Percentiles rank a stretch among this genome's conserved stretches.
Conservation (phyloP, 805 yeast species). For the Candida xyloterini region DNA sequence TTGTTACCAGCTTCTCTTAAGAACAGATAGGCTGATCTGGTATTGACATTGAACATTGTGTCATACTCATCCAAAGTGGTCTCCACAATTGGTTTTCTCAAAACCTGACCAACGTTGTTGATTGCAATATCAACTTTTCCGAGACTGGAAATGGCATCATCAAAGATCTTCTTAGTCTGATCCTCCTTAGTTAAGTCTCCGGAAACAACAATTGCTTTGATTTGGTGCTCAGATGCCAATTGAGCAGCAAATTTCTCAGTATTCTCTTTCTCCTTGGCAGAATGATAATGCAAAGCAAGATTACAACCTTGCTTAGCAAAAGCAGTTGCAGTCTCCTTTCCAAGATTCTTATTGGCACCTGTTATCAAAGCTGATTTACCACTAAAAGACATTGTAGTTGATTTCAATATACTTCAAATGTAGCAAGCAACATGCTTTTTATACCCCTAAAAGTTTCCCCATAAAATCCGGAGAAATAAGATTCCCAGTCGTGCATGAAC, state of each 20-base stretch:
- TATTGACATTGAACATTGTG: constrained; percentile 49
- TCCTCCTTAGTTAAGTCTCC: constrained; percentile 42
- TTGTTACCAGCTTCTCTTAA: constrained; percentile 52
- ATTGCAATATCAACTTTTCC: constrained; percentile 61
- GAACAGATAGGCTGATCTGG: constrained; percentile 61
- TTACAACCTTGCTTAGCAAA: constrained; percentile 55
- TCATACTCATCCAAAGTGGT: constrained; percentile 54
- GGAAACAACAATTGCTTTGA: constrained; percentile 42
- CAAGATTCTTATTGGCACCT: constrained; percentile 64
- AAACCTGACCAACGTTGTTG: constrained; percentile 64
- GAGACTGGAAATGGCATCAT: constrained; percentile 40
- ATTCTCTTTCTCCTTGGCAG: constrained; percentile 35
- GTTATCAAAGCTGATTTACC: constrained; percentile 55
- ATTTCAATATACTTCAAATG: not conserved
- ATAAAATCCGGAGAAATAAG: not conserved
- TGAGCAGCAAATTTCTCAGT: constrained; percentile 39
- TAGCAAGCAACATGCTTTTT: not conserved
- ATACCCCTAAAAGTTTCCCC: not conserved
- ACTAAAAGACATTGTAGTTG: constrained; percentile 24
- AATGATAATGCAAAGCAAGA: constrained; percentile 54
- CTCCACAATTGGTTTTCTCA: constrained; percentile 58
- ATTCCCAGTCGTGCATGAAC: too few species aligned
- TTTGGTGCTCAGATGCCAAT: constrained; percentile 35
- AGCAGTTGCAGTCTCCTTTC: constrained; percentile 49
- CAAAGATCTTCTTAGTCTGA: constrained; percentile 45